Evolutionary conservation across 768 basidiomycete genomes (phyloP), one percentile per base, ranked within the genome.

Genomic region (Termitomyces sp.): DNA sequence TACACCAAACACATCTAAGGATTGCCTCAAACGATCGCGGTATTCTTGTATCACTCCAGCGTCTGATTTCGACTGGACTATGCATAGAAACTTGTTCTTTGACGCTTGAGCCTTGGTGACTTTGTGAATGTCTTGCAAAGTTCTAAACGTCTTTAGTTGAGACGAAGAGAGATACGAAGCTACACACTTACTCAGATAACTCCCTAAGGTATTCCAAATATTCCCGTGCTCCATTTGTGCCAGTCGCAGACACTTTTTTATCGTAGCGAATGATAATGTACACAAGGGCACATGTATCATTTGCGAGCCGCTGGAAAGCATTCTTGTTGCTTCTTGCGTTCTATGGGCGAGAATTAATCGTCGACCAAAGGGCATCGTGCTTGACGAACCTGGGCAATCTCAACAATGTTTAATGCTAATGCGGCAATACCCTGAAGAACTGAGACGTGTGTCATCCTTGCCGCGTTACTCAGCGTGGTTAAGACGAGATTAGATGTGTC

Each of bases 201-300:
- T 60, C 48, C 18, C 20, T 49, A 8, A 49, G 44, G 24, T 59
- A 34, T n/a, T 59, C 34, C 36, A 54, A 41, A 37, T 54, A 54
- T 18, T 48, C 48, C 1, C 54, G 9, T 48, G 30, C n/a, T 31
- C 18, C 7, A 16, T 30, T 11, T 8, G 3, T 18, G 31, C 24
- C 13, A 24, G 18, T 4, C 2, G 16, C 16, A 9, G 20, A 44
- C 53, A 30, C 24, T 27, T 59, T 30, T 3, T 37, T 18, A 1
- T 48, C 36, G 2, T 44, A 44, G 18, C 47, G 22, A 0, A 48
- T 37, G 12, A 58, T 22, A 20, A 57, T 49, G 34, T 61, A 61
- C 34, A 63, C 63, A 3, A 63, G 60, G 2, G 54, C 55, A 57
- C 63, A 61, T 2, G 57, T 57, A 41, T 63, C 57, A 15, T 47